phyloP scores from a whole-genome alignment of 2,329 filamentous ascomycete species.

The Trematosphaeria pertusa region DNA sequence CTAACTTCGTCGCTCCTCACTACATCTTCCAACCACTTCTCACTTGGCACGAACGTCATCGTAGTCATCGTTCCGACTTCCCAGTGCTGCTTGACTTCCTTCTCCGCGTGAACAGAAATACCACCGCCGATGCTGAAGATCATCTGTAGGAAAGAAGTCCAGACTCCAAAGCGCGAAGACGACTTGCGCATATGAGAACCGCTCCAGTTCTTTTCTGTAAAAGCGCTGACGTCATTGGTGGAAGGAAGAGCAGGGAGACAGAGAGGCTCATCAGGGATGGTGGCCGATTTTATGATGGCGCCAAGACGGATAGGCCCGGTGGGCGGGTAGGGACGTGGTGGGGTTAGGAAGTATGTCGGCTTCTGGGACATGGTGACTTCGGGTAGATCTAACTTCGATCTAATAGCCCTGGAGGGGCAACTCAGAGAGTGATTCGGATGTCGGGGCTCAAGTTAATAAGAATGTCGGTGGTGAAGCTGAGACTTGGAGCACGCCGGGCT shows the following conservation, averaged over 20 bases:
- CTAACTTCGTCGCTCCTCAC: constrained; percentile 2
- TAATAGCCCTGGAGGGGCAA: too few species aligned
- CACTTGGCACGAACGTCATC: constrained; percentile 1
- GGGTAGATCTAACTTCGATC: too few species aligned
- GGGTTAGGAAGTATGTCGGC: constrained; percentile 14
- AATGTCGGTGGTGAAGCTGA: too few species aligned
- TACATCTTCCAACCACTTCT: not conserved
- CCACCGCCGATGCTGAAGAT: constrained; percentile 12
- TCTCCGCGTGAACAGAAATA: not conserved
- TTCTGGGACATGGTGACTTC: not conserved
- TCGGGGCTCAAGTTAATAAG: too few species aligned
- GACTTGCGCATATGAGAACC: constrained; percentile 1
- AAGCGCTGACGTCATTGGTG: not conserved
- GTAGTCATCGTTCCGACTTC: constrained; percentile 6
- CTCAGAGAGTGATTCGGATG: too few species aligned
- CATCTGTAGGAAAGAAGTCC: constrained; percentile 15
- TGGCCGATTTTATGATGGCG: constrained; percentile 11
- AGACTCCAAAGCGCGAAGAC: constrained; percentile 10
- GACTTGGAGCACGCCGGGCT: too few species aligned
- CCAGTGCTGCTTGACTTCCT: not conserved
- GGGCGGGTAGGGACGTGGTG: constrained; percentile 3
- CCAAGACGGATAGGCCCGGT: constrained; percentile 13
- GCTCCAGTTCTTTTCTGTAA: constrained; percentile 5
- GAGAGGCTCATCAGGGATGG: constrained; percentile 15
- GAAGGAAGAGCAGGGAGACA: constrained; percentile 1